Evolutionary conservation across 345 rosid species (phyloP), one percentile per base, ranked within the genome.

Genomic region (Rubroshorea leprosula): DNA sequence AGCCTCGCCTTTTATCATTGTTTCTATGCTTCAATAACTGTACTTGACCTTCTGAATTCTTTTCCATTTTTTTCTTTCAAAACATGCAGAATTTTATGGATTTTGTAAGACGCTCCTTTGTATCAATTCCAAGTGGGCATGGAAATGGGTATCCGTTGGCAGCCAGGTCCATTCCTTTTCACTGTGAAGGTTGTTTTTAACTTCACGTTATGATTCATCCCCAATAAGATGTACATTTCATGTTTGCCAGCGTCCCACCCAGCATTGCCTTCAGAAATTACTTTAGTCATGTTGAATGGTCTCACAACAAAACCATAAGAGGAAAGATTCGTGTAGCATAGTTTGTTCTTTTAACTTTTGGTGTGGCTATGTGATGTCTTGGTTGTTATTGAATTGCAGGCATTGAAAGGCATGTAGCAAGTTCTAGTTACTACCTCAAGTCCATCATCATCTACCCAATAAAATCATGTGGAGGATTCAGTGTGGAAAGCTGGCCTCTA

Each of bases 401-500:
- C 17, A 50, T 54, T 64, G 77, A 56, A 68, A 64, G 70, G 23
- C 61, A 54, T 58, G 58, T 48, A 43, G 52, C 74, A 39, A 38
- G 48, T 57, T 68, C 55, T 13, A 62, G 72, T 24, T 70, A 64
- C 67, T 51, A 54, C 68, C 78, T 92, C 8, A 80, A 86, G 69
- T 86, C 94, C 31, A 61, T 92, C 54, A 72, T 76, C 39, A 54
- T 92, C 71, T 89, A 81, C 71, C 99, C 99, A 47, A 84, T 92
- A 60, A 92, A 92, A 75, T 86, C 99, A 38, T 92, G 99, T 52
- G 76, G 74, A n/a, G 99, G 99, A 72, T 92, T 86, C 70, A 78
- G 77, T 54, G 86, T 75, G 26, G 72, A 75, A 49, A 69, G 77
- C 50, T 92, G 99, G 99, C 96, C 97, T 49, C 81, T 89, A 66